Conservation (phyloP, 768 basidiomycete species). For the Collybia sordida region DNA sequence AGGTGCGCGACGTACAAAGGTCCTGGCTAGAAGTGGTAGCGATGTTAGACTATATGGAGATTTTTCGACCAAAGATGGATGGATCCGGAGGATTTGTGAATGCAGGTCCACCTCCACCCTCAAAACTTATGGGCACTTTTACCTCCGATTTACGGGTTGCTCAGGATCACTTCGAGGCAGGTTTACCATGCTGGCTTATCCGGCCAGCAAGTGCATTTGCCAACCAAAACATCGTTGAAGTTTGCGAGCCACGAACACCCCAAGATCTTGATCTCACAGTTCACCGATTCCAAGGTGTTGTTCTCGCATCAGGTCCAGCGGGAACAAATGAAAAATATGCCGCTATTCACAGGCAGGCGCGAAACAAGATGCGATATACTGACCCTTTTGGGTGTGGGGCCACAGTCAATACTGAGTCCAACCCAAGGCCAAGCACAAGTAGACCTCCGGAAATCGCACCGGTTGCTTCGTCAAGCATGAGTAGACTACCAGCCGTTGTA, state of each 20-base stretch:
- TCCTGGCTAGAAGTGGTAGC: neutral
- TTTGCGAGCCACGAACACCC: neutral
- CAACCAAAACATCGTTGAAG: neutral
- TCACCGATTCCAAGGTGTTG: neutral
- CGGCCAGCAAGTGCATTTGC: neutral
- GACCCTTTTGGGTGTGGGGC: neutral
- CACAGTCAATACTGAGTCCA: neutral
- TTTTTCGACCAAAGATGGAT: neutral
- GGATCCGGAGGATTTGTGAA: neutral
- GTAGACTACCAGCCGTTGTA: neutral
- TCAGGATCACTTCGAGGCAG: neutral
- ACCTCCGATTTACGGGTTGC: neutral
- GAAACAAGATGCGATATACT: neutral
- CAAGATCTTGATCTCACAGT: neutral
- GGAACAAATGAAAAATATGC: neutral
- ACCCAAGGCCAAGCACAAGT: neutral
- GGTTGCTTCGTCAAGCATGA: neutral
- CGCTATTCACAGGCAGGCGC: neutral
- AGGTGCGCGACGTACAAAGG: neutral
- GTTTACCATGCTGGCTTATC: conserved; percentile 1
- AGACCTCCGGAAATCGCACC: too few relatives aligned
- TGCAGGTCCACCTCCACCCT: neutral
- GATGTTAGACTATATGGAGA: neutral
- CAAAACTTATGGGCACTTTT: neutral
- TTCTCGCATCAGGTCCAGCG: neutral